These are phyloP conservation scores for Termitomyces sp. DNA, from an alignment of 768 basidiomycete genomes.

Conservation along the genomic window DNA sequence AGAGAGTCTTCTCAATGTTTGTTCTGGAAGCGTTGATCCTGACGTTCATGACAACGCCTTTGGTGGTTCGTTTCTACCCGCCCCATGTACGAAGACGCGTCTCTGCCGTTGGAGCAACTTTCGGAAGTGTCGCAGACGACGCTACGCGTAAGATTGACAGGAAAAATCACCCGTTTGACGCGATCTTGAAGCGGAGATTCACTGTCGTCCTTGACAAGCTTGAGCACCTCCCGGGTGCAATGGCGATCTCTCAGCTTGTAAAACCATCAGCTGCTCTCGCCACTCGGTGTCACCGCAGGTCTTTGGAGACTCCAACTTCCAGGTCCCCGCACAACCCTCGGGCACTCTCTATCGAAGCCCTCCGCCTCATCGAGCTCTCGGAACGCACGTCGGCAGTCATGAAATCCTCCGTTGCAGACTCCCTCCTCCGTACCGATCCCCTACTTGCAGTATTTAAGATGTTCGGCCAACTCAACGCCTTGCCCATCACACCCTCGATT, in stretches of 20 bases:
- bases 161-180: conserved; percentile 1
- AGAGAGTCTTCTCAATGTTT: conserved; percentile 91
- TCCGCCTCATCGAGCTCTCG: conserved; percentile 81
- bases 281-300: conserved; percentile 9
- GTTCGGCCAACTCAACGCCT: conserved; percentile 67
- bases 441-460: conserved; percentile 69
- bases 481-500: conserved; percentile 60
- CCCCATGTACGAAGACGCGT: conserved; percentile 50
- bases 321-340: conserved; percentile 9
- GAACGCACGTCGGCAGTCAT: conserved; percentile 88
- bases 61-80: conserved; percentile 64
- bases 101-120: conserved; percentile 40
- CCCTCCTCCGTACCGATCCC: conserved; percentile 67
- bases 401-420: conserved; percentile 69
- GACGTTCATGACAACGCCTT: conserved; percentile 84
- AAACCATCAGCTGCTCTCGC: conserved; percentile 32
- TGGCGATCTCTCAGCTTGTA: conserved; percentile 85
- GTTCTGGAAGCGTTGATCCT: conserved; percentile 79
- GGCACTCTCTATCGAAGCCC: conserved; percentile 57
- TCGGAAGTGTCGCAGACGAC: conserved; percentile 38
- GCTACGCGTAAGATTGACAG: conserved; percentile 19
- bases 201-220: conserved; percentile 86
- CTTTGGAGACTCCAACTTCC: conserved; percentile 3
- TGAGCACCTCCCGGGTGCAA: conserved; percentile 84
- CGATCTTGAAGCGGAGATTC: conserved; percentile 40